phyloP scores from a whole-genome alignment of 768 basidiomycete species.

The Tremella mesenterica region DNA sequence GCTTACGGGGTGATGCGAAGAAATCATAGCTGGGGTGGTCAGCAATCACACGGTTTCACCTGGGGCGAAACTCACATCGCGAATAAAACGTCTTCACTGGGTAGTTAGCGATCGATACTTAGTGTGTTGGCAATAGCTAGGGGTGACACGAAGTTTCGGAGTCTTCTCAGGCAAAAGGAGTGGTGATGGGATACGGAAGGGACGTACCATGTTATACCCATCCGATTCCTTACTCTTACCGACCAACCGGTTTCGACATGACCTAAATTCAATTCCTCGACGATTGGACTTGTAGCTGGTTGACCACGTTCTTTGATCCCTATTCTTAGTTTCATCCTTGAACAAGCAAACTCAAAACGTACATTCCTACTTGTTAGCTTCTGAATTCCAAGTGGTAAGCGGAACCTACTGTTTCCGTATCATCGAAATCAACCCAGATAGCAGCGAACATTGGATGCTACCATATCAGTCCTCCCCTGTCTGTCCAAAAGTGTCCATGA shows the following conservation, averaged over 20 bases:
- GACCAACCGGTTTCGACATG: conserved; percentile 44
- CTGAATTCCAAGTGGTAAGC: neutral
- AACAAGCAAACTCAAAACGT: neutral
- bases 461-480: neutral
- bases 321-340: too few relatives aligned
- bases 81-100: conserved; percentile 41
- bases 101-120: neutral
- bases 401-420: conserved; percentile 37
- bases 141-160: too few relatives aligned
- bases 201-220: conserved; percentile 42
- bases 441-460: conserved; percentile 45
- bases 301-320: conserved; percentile 45
- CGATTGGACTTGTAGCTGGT: conserved; percentile 43
- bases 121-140: too few relatives aligned
- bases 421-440: conserved; percentile 45
- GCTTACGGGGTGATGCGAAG: conserved; percentile 42
- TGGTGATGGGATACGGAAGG: too few relatives aligned
- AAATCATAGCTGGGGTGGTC: conserved; percentile 36
- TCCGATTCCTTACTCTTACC: conserved; percentile 41
- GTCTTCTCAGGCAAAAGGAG: too few relatives aligned
- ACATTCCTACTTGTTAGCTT: neutral
- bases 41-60: neutral
- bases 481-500: neutral
- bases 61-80: conserved; percentile 29
- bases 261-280: conserved; percentile 42